phyloP scores from a whole-genome alignment of 2,329 filamentous ascomycete species.

The Byssothecium circinans region DNA sequence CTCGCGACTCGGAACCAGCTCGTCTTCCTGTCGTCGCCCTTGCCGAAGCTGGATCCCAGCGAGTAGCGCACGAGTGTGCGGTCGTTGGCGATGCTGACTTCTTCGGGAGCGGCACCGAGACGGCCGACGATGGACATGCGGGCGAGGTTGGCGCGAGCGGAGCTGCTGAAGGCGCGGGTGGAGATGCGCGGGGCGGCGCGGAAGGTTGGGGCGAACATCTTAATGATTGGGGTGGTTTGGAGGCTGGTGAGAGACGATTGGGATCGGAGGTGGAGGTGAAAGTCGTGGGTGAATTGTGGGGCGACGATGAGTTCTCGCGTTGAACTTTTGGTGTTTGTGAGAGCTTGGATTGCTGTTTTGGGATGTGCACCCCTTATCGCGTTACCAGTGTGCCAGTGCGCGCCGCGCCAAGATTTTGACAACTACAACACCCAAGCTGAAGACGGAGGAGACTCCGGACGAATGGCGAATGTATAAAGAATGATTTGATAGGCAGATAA shows the following conservation, averaged over 20 bases:
- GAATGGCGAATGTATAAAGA: too few relatives aligned
- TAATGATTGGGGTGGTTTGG: not conserved
- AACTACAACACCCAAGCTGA: not conserved
- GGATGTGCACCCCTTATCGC: slow-evolving; percentile 6
- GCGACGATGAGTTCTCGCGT: not conserved
- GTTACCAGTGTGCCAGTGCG: slow-evolving; percentile 8
- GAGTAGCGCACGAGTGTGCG: slow-evolving; percentile 76
- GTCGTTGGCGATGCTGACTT: slow-evolving; percentile 73
- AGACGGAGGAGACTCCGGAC: too few relatives aligned
- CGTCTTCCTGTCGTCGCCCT: slow-evolving; percentile 69
- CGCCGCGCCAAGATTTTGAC: not conserved
- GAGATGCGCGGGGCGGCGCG: slow-evolving; percentile 56
- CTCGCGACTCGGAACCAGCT: slow-evolving; percentile 83
- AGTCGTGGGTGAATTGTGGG: slow-evolving; percentile 10
- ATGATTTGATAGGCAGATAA: too few relatives aligned
- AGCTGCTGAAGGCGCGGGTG: slow-evolving; percentile 76
- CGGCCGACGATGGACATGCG: slow-evolving; percentile 86
- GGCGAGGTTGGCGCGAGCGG: slow-evolving; percentile 64
- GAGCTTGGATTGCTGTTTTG: slow-evolving; percentile 5
- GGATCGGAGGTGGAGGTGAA: slow-evolving; percentile 6
- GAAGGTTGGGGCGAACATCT: slow-evolving; percentile 43
- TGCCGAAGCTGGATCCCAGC: slow-evolving; percentile 69
- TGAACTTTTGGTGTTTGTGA: slow-evolving; percentile 8
- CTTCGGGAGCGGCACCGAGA: slow-evolving; percentile 77
- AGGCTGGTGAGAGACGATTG: not conserved